Evolutionary conservation across 2,329 filamentous ascomycete species (phyloP).

Genomic region (Exophiala alcalophila): DNA sequence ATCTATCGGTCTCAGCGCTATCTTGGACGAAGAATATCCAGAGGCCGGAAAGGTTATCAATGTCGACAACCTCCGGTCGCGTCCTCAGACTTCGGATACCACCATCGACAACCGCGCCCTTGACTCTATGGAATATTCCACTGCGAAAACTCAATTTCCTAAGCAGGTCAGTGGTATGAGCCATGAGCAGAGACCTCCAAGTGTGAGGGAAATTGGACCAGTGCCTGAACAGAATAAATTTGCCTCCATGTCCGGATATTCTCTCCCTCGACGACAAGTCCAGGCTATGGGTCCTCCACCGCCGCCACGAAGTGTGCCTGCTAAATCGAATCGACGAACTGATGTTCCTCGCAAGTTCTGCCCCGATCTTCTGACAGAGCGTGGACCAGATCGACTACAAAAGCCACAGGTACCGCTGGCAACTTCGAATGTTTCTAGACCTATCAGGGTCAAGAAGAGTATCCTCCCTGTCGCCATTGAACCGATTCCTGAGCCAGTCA

Average conservation of each 20-base stretch:
- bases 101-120: neutral
- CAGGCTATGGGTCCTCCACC: slow-evolving; percentile 10
- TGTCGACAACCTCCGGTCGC: slow-evolving; percentile 1
- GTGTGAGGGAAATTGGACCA: no score
- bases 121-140: neutral
- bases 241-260: no score
- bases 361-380: neutral
- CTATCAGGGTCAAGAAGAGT: slow-evolving; percentile 17
- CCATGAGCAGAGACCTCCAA: no score
- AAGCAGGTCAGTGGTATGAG: no score
- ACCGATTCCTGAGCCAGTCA: neutral
- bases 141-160: neutral
- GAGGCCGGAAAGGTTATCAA: slow-evolving; percentile 7
- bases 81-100: neutral
- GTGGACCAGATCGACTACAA: neutral
- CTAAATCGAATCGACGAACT: neutral
- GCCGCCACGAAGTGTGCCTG: neutral
- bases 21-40: slow-evolving; percentile 13
- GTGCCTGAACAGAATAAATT: no score
- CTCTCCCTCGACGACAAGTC: no score
- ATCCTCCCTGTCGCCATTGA: neutral
- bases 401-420: neutral
- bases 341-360: slow-evolving; percentile 3
- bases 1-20: slow-evolving; percentile 9
- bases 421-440: neutral